Evolutionary conservation across 495 filamentous ascomycete species (phyloP).

Genomic region (Evernia prunastri): DNA sequence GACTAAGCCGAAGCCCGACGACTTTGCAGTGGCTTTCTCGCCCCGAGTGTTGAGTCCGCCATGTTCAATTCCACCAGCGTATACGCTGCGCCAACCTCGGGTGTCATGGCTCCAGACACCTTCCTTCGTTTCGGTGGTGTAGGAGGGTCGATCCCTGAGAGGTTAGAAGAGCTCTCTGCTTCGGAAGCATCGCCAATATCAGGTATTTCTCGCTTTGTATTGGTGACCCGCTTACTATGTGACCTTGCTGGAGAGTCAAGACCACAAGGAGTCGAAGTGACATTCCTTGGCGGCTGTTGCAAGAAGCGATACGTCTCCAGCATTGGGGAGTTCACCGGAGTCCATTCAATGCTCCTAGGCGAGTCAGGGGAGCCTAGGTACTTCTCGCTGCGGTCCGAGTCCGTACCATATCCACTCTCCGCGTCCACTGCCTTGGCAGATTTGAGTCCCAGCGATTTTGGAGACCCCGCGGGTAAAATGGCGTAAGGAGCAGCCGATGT

Average conservation of each 20-base stretch:
- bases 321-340: constrained; percentile 19
- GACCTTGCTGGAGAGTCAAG: background rate
- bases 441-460: constrained; percentile 21
- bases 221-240: constrained; percentile 11
- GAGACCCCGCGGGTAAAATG: background rate
- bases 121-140: constrained; percentile 16
- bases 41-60: constrained; percentile 22
- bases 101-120: constrained; percentile 4
- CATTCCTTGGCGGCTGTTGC: background rate
- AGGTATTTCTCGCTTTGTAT: constrained; percentile 1
- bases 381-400: constrained; percentile 27
- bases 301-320: background rate
- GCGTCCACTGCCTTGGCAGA: constrained; percentile 16
- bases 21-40: background rate
- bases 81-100: constrained; percentile 23
- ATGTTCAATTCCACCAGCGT: constrained; percentile 23
- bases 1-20: constrained; percentile 21
- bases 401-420: constrained; percentile 31
- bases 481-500: background rate
- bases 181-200: constrained; percentile 8
- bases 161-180: constrained; percentile 10
- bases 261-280: constrained; percentile 13
- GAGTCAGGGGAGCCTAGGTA: constrained; percentile 20
- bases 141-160: constrained; percentile 5
- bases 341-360: constrained; percentile 18